These are phyloP conservation scores for Ziziphus jujuba DNA, from an alignment of 306 rosid species.

Conservation along the genomic window DNA sequence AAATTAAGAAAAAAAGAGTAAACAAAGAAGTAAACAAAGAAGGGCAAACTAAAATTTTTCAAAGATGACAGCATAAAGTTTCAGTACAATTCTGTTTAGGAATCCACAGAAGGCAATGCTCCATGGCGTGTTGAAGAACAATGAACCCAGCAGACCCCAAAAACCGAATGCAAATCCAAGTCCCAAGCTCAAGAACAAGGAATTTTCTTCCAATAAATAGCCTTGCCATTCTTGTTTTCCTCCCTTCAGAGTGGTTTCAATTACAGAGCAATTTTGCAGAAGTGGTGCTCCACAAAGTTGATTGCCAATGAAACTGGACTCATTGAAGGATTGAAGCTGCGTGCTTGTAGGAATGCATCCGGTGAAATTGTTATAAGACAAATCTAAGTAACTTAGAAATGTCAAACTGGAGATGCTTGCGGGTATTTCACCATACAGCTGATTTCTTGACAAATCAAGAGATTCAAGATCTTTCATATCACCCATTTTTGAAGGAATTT, in stretches of 20 bases:
- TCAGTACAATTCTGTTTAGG: neutral
- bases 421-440: slow-evolving; percentile 8
- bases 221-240: neutral
- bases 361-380: slow-evolving; percentile 12
- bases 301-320: neutral
- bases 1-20: too few species aligned
- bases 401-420: slow-evolving; percentile 1
- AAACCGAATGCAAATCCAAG: slow-evolving; percentile 3
- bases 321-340: slow-evolving; percentile 1
- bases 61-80: neutral
- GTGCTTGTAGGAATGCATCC: slow-evolving; percentile 13
- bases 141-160: slow-evolving; percentile 6
- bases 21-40: too few species aligned
- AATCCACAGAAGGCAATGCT: neutral
- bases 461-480: neutral
- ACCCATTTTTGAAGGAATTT: slow-evolving; percentile 5
- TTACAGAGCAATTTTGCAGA: neutral
- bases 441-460: slow-evolving; percentile 16
- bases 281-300: slow-evolving; percentile 5
- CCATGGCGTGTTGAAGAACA: neutral
- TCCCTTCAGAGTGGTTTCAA: neutral
- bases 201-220: neutral
- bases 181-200: slow-evolving; percentile 18
- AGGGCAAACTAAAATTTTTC: too few species aligned
- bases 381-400: slow-evolving; percentile 6